Conservation (phyloP, 345 rosid species). For the Punica granatum region DNA sequence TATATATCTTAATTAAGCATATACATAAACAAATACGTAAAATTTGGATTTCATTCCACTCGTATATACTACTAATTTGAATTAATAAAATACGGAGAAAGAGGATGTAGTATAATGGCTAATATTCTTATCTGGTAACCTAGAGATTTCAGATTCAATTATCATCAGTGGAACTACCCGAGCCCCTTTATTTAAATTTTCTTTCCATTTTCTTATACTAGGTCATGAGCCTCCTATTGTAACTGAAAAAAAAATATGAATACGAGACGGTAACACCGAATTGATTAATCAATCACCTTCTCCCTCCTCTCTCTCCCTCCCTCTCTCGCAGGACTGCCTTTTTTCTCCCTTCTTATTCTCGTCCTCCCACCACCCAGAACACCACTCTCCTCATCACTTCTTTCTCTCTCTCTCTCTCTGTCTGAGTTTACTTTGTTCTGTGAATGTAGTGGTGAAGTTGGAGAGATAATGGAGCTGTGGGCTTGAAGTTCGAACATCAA, state of each 20-base stretch:
- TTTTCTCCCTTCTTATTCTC: conserved; percentile 70
- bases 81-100: no score
- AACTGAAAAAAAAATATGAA: neutral
- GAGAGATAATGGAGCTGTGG: conserved; percentile 6
- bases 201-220: no score
- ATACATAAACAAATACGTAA: no score
- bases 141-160: no score
- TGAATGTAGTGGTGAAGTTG: neutral
- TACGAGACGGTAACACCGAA: neutral
- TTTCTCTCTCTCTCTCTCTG: neutral
- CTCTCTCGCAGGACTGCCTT: neutral
- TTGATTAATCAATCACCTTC: neutral
- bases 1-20: no score
- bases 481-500: neutral
- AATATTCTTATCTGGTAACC: no score
- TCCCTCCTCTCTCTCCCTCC: neutral
- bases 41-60: no score
- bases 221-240: no score
- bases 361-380: conserved; percentile 15
- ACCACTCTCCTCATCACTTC: neutral
- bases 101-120: no score
- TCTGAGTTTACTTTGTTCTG: neutral
- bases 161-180: no score
- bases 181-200: no score
- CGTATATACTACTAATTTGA: no score